Evolutionary conservation across 2,329 filamentous ascomycete genomes (phyloP).

Genomic region (Thelonectria discophora): DNA sequence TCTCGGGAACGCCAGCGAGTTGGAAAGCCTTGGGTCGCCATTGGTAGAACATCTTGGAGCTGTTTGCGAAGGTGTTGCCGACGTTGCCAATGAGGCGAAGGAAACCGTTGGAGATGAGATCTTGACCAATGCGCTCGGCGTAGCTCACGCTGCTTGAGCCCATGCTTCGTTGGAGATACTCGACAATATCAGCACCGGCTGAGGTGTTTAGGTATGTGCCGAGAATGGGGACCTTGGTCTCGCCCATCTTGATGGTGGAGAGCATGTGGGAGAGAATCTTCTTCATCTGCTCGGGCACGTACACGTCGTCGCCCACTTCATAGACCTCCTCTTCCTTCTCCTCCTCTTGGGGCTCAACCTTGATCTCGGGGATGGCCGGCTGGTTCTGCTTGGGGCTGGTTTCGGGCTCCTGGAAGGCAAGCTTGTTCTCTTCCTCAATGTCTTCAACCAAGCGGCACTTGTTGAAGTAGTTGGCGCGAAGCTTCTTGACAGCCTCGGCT

Average conservation of each 20-base stretch:
- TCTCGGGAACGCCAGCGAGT: constrained; percentile 86
- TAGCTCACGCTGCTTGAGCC: constrained; percentile 85
- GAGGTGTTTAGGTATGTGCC: constrained; percentile 96
- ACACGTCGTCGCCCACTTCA: constrained; percentile 91
- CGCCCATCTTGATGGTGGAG: constrained; percentile 83
- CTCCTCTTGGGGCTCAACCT: constrained; percentile 76
- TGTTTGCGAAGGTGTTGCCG: constrained; percentile 95
- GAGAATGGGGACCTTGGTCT: constrained; percentile 94
- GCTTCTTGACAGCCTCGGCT: constrained; percentile 87
- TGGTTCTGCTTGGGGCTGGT: constrained; percentile 69
- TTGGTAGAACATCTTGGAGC: constrained; percentile 96
- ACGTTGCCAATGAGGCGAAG: constrained; percentile 92
- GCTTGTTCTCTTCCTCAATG: constrained; percentile 96
- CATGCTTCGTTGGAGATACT: constrained; percentile 92
- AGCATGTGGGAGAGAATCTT: constrained; percentile 89
- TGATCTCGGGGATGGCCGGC: constrained; percentile 79
- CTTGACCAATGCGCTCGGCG: constrained; percentile 93
- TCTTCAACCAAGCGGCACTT: constrained; percentile 97
- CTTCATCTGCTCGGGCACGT: constrained; percentile 87
- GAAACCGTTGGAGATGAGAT: constrained; percentile 86
- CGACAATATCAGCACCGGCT: constrained; percentile 89
- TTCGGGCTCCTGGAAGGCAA: constrained; percentile 91
- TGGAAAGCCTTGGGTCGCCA: constrained; percentile 95
- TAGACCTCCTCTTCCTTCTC: constrained; percentile 83
- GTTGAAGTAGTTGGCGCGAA: constrained; percentile 97